These are phyloP conservation scores for Trichophyton simii DNA, from an alignment of 2,329 filamentous ascomycete species.

Conservation along the genomic window DNA sequence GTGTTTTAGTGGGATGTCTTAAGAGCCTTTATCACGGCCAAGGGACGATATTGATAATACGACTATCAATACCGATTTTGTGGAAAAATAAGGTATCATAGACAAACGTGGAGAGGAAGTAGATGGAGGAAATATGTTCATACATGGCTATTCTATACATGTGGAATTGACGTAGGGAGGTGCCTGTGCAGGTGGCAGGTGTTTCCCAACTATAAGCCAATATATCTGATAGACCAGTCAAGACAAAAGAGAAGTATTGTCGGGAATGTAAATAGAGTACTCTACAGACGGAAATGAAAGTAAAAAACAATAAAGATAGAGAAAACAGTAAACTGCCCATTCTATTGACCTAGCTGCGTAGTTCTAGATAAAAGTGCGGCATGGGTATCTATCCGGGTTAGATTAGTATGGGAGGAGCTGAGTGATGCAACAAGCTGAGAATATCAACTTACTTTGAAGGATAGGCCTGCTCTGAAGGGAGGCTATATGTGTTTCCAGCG, in stretches of 20 bases:
- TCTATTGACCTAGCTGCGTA: neutral
- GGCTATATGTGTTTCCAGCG: conserved; percentile 48
- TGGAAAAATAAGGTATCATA: neutral
- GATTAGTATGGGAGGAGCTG: conserved; percentile 6
- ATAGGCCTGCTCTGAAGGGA: conserved; percentile 58
- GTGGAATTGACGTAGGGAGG: neutral
- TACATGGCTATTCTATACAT: neutral
- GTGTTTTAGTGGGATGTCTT: too few relatives aligned
- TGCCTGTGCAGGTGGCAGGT: neutral
- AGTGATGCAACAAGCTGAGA: conserved; percentile 17
- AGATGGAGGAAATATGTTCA: neutral
- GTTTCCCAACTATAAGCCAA: neutral
- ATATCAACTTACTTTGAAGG: conserved; percentile 41
- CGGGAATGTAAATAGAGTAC: neutral
- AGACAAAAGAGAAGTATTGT: neutral
- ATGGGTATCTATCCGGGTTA: conserved; percentile 29
- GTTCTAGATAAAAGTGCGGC: conserved; percentile 33
- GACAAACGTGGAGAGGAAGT: neutral
- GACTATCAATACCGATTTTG: too few relatives aligned
- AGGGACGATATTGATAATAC: too few relatives aligned
- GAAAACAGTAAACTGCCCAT: neutral
- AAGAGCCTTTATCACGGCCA: too few relatives aligned
- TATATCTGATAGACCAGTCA: neutral
- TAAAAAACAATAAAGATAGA: neutral
- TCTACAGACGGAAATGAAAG: neutral